Conservation (phyloP, 2,329 filamentous ascomycete species). For the Diaporthe vaccinii region DNA sequence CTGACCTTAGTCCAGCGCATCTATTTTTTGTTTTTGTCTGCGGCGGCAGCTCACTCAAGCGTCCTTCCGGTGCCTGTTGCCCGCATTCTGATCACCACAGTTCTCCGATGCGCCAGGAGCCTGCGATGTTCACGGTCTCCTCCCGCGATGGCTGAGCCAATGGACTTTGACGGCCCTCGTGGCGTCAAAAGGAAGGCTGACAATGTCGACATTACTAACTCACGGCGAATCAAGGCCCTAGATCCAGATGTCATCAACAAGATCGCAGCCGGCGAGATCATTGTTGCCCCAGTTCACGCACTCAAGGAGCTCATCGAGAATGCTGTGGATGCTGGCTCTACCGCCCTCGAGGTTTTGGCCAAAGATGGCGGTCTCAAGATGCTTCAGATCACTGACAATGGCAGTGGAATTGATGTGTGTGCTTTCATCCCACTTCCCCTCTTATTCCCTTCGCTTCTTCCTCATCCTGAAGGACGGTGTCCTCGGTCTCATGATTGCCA, state of each 20-base stretch:
- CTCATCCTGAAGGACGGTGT: neutral
- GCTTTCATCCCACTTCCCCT: neutral
- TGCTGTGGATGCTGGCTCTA: conserved; percentile 96
- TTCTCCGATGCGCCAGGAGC: neutral
- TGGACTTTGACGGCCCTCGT: conserved; percentile 59
- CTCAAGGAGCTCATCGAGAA: conserved; percentile 98
- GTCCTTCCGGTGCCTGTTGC: neutral
- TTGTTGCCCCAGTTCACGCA: conserved; percentile 95
- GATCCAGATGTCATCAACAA: conserved; percentile 97
- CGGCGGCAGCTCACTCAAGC: neutral
- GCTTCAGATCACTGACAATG: conserved; percentile 97
- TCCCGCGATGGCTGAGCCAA: conserved; percentile 53
- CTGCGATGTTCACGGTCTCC: neutral
- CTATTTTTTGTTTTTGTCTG: neutral
- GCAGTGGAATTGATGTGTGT: conserved; percentile 90
- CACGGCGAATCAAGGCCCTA: conserved; percentile 72
- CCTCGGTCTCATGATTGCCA: neutral
- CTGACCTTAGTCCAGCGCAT: neutral
- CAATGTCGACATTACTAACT: conserved; percentile 45
- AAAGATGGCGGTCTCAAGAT: conserved; percentile 97
- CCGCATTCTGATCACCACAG: neutral
- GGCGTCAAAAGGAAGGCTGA: conserved; percentile 66
- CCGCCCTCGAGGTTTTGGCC: conserved; percentile 88
- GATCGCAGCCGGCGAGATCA: conserved; percentile 98
- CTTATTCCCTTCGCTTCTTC: neutral